Evolutionary conservation across 2,329 filamentous ascomycete species (phyloP).

Genomic region (Curvularia spicifera): DNA sequence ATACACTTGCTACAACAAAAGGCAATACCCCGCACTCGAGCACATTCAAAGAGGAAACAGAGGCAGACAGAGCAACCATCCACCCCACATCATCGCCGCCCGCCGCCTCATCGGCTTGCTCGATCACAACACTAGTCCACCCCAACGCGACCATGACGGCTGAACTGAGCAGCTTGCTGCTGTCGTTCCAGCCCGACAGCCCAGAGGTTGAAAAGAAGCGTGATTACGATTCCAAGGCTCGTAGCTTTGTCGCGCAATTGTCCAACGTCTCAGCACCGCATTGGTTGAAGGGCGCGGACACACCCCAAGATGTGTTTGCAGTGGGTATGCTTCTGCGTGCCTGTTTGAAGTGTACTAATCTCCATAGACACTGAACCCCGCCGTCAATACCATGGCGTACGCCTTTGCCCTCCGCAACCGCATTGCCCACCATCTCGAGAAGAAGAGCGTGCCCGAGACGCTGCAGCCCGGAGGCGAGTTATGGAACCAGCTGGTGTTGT

Average conservation of each 20-base stretch:
- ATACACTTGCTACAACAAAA: background rate
- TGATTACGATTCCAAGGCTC: slow-evolving; percentile 50
- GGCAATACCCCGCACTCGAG: background rate
- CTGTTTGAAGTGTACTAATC: slow-evolving; percentile 16
- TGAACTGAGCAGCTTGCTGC: slow-evolving; percentile 36
- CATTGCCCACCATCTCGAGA: slow-evolving; percentile 50
- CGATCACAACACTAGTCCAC: slow-evolving; percentile 10
- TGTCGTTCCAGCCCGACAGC: slow-evolving; percentile 47
- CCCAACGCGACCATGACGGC: slow-evolving; percentile 33
- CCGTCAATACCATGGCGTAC: slow-evolving; percentile 65
- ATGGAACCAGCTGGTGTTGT: slow-evolving; percentile 58
- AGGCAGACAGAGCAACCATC: slow-evolving; percentile 2
- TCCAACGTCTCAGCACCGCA: slow-evolving; percentile 39
- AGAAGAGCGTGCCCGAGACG: slow-evolving; percentile 48
- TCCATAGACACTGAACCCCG: slow-evolving; percentile 59
- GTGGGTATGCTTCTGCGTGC: slow-evolving; percentile 24
- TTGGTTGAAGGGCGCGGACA: slow-evolving; percentile 47
- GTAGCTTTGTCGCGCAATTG: slow-evolving; percentile 45
- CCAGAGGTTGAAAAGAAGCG: slow-evolving; percentile 42
- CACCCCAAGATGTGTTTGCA: slow-evolving; percentile 51
- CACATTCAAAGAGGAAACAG: background rate
- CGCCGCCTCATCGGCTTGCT: slow-evolving; percentile 16
- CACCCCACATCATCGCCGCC: slow-evolving; percentile 31
- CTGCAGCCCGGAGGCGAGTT: slow-evolving; percentile 54
- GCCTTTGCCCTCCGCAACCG: slow-evolving; percentile 61